These are phyloP conservation scores for Casuarina cunninghamiana DNA, from an alignment of 306 rosid species.

Conservation along the genomic window DNA sequence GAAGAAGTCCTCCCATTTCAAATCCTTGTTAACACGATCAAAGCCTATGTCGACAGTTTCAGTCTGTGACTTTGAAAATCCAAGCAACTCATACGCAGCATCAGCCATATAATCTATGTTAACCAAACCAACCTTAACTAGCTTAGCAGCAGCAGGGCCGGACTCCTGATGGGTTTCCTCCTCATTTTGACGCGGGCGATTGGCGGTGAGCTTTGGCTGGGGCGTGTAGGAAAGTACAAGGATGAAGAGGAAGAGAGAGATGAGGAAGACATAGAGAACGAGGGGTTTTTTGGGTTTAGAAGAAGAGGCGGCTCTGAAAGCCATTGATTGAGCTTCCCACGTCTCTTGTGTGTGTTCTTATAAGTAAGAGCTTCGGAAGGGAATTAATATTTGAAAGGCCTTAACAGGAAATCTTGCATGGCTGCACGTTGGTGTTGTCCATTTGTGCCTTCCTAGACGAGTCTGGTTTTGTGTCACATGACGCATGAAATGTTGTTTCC, in stretches of 20 bases:
- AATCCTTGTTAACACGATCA: slow-evolving; percentile 20
- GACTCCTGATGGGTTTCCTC: slow-evolving; percentile 27
- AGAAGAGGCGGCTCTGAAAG: slow-evolving; percentile 21
- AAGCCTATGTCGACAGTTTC: slow-evolving; percentile 35
- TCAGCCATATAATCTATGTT: slow-evolving; percentile 26
- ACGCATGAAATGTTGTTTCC: no score
- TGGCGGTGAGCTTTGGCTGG: neutral
- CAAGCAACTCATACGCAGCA: slow-evolving; percentile 4
- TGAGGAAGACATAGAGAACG: slow-evolving; percentile 22
- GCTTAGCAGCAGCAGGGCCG: slow-evolving; percentile 18
- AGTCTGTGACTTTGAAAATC: slow-evolving; percentile 2
- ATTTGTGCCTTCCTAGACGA: neutral
- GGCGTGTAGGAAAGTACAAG: slow-evolving; percentile 6
- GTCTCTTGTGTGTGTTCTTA: neutral
- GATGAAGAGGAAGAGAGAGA: slow-evolving; percentile 25
- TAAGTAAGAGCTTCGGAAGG: neutral
- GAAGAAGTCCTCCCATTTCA: slow-evolving; percentile 56
- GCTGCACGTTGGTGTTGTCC: slow-evolving; percentile 6
- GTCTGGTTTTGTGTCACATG: neutral
- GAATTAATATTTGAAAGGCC: neutral
- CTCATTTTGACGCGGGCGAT: neutral
- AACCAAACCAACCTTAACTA: slow-evolving; percentile 57
- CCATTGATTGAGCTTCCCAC: slow-evolving; percentile 31
- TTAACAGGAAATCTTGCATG: slow-evolving; percentile 22
- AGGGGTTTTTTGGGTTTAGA: slow-evolving; percentile 26